Evolutionary conservation across 75 land plant species (phyloP).

Genomic region (Selaginella moellendorffii): DNA sequence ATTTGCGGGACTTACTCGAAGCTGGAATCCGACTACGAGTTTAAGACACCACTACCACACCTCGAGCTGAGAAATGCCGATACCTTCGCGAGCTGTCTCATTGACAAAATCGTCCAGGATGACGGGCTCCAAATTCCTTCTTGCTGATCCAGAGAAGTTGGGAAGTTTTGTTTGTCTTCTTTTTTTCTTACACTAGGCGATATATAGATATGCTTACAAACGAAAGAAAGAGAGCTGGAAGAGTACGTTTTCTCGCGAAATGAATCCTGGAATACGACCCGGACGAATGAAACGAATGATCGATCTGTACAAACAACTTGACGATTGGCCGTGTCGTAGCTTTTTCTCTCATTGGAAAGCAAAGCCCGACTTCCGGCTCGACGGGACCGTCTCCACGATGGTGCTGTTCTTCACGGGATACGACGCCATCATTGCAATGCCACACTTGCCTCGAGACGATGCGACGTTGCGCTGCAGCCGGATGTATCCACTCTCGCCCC

Average conservation of each 20-base stretch:
- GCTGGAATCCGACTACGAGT: background rate
- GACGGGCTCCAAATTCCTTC: no score
- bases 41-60: background rate
- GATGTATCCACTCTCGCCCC: constrained; percentile 75
- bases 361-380: no score
- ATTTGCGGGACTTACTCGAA: background rate
- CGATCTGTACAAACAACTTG: background rate
- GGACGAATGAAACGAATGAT: no score
- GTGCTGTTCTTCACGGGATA: constrained; percentile 51
- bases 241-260: no score
- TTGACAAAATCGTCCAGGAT: no score
- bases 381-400: no score
- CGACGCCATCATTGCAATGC: constrained; percentile 64
- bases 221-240: no score
- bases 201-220: no score
- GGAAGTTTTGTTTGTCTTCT: background rate
- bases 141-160: no score
- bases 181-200: background rate
- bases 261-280: no score
- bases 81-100: no score
- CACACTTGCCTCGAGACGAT: constrained; percentile 48
- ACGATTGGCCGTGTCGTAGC: background rate
- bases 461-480: constrained; percentile 58
- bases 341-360: no score
- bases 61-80: background rate